phyloP scores from a whole-genome alignment of 176 grass and related monocot genomes.

The Oryza officinalis region DNA sequence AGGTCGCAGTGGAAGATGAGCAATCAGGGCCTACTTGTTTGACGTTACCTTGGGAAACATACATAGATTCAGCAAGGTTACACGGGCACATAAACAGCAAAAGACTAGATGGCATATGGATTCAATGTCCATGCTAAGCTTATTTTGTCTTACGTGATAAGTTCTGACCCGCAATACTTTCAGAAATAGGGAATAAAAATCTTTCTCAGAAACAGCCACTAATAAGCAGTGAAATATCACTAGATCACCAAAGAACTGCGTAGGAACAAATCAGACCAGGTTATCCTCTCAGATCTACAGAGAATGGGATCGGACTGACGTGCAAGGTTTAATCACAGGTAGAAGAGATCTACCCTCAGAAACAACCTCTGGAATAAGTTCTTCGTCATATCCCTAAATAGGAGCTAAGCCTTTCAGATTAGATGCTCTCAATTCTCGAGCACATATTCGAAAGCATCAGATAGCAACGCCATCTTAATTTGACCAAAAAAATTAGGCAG shows the following conservation, averaged over 20 bases:
- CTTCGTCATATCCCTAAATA: conserved; percentile 34
- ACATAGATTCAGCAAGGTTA: neutral
- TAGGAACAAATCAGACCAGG: neutral
- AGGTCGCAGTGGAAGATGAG: neutral
- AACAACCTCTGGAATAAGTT: conserved; percentile 39
- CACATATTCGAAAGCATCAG: conserved; percentile 10
- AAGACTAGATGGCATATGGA: neutral
- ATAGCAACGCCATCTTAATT: neutral
- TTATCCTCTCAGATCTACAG: neutral
- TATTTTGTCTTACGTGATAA: neutral
- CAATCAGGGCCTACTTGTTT: neutral
- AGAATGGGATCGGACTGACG: conserved; percentile 30
- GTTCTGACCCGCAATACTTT: neutral
- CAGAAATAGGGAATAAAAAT: neutral
- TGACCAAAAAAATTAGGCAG: neutral
- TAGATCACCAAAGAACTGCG: neutral
- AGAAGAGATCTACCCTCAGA: conserved; percentile 33
- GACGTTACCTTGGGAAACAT: neutral
- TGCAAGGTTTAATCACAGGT: conserved; percentile 37
- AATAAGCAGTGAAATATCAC: no score
- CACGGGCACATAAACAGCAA: neutral
- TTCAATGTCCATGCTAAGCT: neutral
- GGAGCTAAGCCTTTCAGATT: neutral
- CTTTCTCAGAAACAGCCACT: conserved; percentile 20
- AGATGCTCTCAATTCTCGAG: neutral